These are phyloP conservation scores for Tremella mesenterica DNA, from an alignment of 768 basidiomycete species.

Conservation along the genomic window DNA sequence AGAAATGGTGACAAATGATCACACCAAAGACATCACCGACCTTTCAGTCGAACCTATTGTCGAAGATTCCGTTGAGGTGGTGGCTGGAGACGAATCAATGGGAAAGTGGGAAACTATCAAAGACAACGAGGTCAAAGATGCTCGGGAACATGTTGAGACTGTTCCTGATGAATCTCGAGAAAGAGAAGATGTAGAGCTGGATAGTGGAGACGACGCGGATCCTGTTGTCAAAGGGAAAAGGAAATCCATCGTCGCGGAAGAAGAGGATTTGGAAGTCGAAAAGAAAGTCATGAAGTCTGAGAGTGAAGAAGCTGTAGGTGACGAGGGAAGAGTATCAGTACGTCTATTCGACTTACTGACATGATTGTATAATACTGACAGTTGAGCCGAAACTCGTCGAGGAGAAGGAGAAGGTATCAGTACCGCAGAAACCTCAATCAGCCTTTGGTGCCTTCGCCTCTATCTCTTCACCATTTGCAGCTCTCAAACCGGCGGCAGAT, in stretches of 20 bases:
- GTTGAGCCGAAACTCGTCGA: too few species aligned
- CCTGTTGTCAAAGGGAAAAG: neutral
- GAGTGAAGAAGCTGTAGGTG: too few species aligned
- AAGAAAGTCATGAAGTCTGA: neutral
- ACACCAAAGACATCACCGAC: too few species aligned
- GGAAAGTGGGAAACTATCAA: neutral
- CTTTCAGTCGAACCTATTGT: neutral
- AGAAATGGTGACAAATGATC: conserved; percentile 32
- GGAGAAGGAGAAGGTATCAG: too few species aligned
- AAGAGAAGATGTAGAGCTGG: neutral
- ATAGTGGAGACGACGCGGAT: neutral
- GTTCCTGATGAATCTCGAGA: neutral
- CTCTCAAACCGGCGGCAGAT: neutral
- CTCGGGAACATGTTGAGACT: neutral
- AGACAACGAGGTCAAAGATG: conserved; percentile 1
- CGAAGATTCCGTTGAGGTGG: neutral
- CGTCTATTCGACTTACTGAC: too few species aligned
- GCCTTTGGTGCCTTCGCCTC: conserved; percentile 36
- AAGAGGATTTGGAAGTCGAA: neutral
- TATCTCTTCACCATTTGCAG: conserved; percentile 17
- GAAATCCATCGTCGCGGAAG: neutral
- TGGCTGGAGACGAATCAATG: conserved; percentile 3
- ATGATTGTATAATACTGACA: too few species aligned
- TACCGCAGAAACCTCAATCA: conserved; percentile 37
- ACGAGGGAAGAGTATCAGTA: too few species aligned